Conservation (phyloP, 805 yeast species). For the Suhomyces kilbournensis region DNA sequence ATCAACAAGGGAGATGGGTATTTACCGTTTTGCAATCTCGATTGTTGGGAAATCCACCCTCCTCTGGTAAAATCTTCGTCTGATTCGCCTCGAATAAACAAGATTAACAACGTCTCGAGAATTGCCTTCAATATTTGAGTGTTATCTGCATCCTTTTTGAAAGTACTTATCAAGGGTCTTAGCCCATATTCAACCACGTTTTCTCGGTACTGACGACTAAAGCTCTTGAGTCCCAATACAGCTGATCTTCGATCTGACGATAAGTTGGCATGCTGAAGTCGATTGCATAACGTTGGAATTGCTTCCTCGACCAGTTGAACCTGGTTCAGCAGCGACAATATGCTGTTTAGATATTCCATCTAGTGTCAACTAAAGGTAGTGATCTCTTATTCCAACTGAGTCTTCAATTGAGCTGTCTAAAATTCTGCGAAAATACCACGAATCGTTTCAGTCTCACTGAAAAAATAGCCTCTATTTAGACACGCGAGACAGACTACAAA, state of each 20-base stretch:
- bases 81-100: conserved; percentile 68
- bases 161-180: conserved; percentile 63
- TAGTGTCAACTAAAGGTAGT: background rate
- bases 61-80: conserved; percentile 63
- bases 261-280: conserved; percentile 76
- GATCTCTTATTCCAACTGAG: background rate
- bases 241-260: conserved; percentile 90
- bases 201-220: conserved; percentile 85
- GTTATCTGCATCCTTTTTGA: conserved; percentile 66
- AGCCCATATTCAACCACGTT: conserved; percentile 85
- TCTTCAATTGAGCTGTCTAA: background rate
- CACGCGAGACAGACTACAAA: background rate
- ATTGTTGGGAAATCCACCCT: conserved; percentile 66
- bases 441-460: background rate
- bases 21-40: conserved; percentile 71
- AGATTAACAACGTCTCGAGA: conserved; percentile 77
- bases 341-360: conserved; percentile 40
- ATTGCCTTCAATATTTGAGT: conserved; percentile 71
- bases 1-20: conserved; percentile 70
- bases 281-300: conserved; percentile 82
- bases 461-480: background rate
- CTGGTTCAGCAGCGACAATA: conserved; percentile 31
- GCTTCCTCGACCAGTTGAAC: conserved; percentile 68
- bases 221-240: conserved; percentile 81
- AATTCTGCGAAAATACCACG: background rate